Evolutionary conservation across 768 basidiomycete species (phyloP).

Genomic region (Rhodosporidiobolus odoratus): DNA sequence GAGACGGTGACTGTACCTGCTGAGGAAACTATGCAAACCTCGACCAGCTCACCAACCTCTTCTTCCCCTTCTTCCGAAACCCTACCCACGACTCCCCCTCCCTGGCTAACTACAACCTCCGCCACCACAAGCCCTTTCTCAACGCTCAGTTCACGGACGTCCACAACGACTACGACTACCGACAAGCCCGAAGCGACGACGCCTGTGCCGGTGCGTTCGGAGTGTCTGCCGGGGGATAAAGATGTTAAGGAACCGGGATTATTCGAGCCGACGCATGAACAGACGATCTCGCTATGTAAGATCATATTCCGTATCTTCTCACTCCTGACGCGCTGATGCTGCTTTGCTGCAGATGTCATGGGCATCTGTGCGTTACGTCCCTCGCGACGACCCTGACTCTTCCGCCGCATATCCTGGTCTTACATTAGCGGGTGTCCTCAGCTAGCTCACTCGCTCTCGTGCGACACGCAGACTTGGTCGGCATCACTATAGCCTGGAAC

Average conservation of each 20-base stretch:
- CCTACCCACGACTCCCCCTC: slow-evolving; percentile 2
- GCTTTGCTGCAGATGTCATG: not conserved
- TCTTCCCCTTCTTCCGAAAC: not conserved
- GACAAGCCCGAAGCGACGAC: not conserved
- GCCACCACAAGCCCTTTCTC: not conserved
- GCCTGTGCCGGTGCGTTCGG: not conserved
- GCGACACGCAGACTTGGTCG: slow-evolving; percentile 9
- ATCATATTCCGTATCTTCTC: not conserved
- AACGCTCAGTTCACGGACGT: not conserved
- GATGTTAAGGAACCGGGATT: not conserved
- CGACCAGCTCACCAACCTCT: not conserved
- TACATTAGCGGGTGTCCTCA: too few species aligned
- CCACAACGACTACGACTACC: not conserved
- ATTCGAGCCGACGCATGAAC: slow-evolving; percentile 7
- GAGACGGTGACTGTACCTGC: not conserved
- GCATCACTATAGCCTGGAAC: slow-evolving; percentile 18
- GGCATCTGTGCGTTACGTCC: slow-evolving; percentile 14
- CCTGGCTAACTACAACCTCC: not conserved
- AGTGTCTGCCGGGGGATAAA: not conserved
- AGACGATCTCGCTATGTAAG: not conserved
- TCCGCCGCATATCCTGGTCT: not conserved
- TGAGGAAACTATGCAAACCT: not conserved
- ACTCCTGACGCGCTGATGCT: too few species aligned
- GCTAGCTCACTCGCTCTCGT: not conserved
- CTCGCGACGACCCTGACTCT: not conserved